These are phyloP conservation scores for Rubroboletus satanas DNA, from an alignment of 768 basidiomycete genomes.

Conservation along the genomic window DNA sequence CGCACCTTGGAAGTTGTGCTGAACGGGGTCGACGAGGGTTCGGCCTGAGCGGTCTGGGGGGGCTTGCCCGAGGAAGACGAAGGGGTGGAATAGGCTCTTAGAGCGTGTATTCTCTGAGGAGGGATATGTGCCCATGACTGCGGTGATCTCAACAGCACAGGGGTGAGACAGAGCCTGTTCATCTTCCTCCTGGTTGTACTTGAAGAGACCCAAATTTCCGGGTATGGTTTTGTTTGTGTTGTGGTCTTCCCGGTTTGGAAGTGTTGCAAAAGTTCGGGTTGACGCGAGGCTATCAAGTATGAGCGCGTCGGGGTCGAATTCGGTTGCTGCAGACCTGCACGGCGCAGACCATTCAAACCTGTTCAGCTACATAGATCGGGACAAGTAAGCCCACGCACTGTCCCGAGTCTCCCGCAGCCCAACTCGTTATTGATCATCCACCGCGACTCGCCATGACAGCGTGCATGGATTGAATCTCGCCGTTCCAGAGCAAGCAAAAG, in stretches of 20 bases:
- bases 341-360: conserved; percentile 53
- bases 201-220: conserved; percentile 13
- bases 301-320: conserved; percentile 31
- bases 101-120: neutral
- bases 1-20: neutral
- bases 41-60: neutral
- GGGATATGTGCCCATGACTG: conserved; percentile 2
- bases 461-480: conserved; percentile 78
- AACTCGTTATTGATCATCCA: neutral
- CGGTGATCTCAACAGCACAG: conserved; percentile 11
- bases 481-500: conserved; percentile 77
- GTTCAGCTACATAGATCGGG: conserved; percentile 57
- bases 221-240: conserved; percentile 17
- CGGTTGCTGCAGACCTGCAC: conserved; percentile 43
- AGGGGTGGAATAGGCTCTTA: conserved; percentile 18
- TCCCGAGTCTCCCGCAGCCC: neutral
- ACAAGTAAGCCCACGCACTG: conserved; percentile 45
- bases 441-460: conserved; percentile 33
- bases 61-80: conserved; percentile 9
- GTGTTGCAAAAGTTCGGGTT: neutral
- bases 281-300: neutral
- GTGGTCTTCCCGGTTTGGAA: conserved; percentile 14
- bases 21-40: conserved; percentile 2
- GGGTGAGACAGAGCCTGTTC: conserved; percentile 24
- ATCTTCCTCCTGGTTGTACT: conserved; percentile 9